phyloP scores from a whole-genome alignment of 2,329 filamentous ascomycete genomes.

The Neurospora sp. region DNA sequence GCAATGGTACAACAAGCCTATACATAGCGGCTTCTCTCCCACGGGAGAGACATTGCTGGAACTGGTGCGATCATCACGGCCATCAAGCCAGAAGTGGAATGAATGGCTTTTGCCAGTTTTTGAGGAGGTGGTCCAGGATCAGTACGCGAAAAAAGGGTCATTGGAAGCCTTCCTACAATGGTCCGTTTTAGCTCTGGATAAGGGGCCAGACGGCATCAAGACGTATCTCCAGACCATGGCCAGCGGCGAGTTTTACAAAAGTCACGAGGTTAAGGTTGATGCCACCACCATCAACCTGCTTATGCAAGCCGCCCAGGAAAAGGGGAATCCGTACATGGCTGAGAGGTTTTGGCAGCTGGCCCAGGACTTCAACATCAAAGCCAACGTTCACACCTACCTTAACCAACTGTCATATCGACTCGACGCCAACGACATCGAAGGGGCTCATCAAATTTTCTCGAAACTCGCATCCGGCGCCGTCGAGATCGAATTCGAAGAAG shows the following conservation, averaged over 20 bases:
- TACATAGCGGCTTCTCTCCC: conserved; percentile 30
- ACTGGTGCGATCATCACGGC: conserved; percentile 51
- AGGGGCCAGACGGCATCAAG: conserved; percentile 60
- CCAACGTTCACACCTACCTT: conserved; percentile 61
- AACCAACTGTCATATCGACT: conserved; percentile 70
- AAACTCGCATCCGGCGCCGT: conserved; percentile 43
- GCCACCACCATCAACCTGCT: conserved; percentile 68
- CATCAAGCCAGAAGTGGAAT: conserved; percentile 36
- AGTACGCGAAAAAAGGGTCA: conserved; percentile 38
- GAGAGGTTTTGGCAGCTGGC: conserved; percentile 64
- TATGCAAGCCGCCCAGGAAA: conserved; percentile 61
- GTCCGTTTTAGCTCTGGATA: conserved; percentile 60
- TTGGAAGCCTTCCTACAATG: conserved; percentile 71
- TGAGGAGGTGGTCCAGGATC: conserved; percentile 34
- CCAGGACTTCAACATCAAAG: conserved; percentile 51
- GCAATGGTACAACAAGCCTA: conserved; percentile 53
- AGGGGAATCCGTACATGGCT: conserved; percentile 59
- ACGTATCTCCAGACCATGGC: conserved; percentile 63
- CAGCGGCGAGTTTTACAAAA: conserved; percentile 4
- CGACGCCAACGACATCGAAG: conserved; percentile 61
- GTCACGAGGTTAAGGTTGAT: conserved; percentile 40
- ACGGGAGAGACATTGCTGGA: conserved; percentile 38
- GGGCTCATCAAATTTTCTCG: conserved; percentile 56
- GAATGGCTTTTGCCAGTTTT: conserved; percentile 53
- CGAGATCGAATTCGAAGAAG: conserved; percentile 38